These are phyloP conservation scores for Deakozyma indianensis DNA, from an alignment of 805 yeast genomes.

Conservation along the genomic window DNA sequence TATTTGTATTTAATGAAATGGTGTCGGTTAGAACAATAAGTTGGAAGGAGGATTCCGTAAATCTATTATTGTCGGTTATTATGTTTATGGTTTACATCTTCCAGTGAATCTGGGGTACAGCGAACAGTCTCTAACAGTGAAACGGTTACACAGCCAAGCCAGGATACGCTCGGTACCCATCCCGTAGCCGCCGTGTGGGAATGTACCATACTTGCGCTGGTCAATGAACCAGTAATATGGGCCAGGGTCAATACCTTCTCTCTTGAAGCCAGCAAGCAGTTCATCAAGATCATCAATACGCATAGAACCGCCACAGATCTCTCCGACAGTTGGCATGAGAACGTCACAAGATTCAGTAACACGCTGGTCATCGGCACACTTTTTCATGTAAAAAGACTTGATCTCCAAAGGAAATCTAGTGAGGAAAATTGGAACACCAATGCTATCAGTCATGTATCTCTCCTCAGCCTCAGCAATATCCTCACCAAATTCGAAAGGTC, in stretches of 20 bases:
- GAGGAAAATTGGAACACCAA: constrained; percentile 84
- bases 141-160: constrained; percentile 97
- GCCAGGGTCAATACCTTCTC: constrained; percentile 73
- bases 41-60: no score
- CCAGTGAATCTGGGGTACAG: constrained; percentile 97
- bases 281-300: constrained; percentile 77
- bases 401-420: constrained; percentile 93
- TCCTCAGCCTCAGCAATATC: constrained; percentile 99
- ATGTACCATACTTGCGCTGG: constrained; percentile 91
- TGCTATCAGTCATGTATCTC: constrained; percentile 93
- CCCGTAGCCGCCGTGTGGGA: constrained; percentile 99
- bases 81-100: constrained; percentile 76
- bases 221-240: constrained; percentile 95
- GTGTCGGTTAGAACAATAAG: no score
- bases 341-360: constrained; percentile 98
- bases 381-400: constrained; percentile 96
- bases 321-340: constrained; percentile 98
- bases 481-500: constrained; percentile 79
- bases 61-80: background rate
- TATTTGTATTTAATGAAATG: no score
- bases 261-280: constrained; percentile 76
- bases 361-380: constrained; percentile 75
- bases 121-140: constrained; percentile 96
- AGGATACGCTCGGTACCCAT: constrained; percentile 94
- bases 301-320: constrained; percentile 98